phyloP scores from a whole-genome alignment of 2,329 filamentous ascomycete genomes.

The Hypomyces perniciosus region DNA sequence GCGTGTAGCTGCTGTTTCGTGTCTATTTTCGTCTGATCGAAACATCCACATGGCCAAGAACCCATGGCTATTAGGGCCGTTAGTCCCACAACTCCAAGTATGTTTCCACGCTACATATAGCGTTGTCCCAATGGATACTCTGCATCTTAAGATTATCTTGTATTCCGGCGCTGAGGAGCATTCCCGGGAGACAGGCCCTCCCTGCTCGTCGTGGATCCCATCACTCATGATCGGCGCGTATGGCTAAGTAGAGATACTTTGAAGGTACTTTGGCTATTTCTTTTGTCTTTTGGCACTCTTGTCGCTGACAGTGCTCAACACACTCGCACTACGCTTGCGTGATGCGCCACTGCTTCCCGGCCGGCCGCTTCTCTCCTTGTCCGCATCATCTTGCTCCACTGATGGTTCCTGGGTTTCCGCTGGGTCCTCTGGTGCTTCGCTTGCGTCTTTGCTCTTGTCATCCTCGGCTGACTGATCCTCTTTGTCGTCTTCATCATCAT shows the following conservation, averaged over 20 bases:
- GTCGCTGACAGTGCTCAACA: constrained; percentile 65
- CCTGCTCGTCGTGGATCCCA: background rate
- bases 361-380: constrained; percentile 26
- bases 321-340: constrained; percentile 79
- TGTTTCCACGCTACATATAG: background rate
- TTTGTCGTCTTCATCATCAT: constrained; percentile 17
- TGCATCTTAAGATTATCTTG: constrained; percentile 6
- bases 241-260: constrained; percentile 19
- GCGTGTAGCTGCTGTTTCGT: background rate
- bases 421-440: constrained; percentile 3
- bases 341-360: constrained; percentile 35
- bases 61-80: background rate
- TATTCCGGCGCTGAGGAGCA: background rate
- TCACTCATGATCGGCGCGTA: constrained; percentile 14
- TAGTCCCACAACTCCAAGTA: background rate
- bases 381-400: constrained; percentile 26
- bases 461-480: constrained; percentile 14
- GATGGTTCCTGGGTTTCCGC: constrained; percentile 10
- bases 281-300: constrained; percentile 53
- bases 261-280: constrained; percentile 31
- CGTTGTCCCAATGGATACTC: background rate
- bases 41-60: background rate
- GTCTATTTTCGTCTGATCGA: background rate
- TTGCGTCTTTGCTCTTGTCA: constrained; percentile 15
- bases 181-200: background rate